phyloP scores from a whole-genome alignment of 116 monocot genomes.

The Cymodocea nodosa region DNA sequence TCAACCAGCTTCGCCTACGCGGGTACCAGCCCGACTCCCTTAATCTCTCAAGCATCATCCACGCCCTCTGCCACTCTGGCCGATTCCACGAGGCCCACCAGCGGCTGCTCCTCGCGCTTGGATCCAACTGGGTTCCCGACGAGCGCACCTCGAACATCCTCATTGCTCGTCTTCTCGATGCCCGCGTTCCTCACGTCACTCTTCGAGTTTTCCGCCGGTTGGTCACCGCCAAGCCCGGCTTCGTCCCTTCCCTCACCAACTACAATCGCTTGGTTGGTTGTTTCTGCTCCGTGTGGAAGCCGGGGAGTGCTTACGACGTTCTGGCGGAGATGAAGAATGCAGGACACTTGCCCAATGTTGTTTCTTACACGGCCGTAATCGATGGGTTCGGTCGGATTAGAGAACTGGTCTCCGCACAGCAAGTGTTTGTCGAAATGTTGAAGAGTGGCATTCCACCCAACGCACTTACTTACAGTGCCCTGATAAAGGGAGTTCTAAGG shows the following conservation, averaged over 20 bases:
- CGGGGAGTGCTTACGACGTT: conserved; percentile 18
- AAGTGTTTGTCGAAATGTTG: conserved; percentile 62
- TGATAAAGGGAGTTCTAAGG: conserved; percentile 47
- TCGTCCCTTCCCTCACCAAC: conserved; percentile 42
- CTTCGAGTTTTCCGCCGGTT: conserved; percentile 33
- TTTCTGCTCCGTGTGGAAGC: conserved; percentile 24
- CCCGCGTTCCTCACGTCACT: conserved; percentile 24
- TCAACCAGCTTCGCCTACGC: conserved; percentile 46
- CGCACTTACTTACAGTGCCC: conserved; percentile 52
- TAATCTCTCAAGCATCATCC: conserved; percentile 42
- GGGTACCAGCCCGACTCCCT: conserved; percentile 39
- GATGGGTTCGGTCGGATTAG: conserved; percentile 40
- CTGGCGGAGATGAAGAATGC: conserved; percentile 25
- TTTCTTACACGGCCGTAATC: conserved; percentile 56
- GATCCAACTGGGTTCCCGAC: conserved; percentile 34
- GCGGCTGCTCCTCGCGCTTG: conserved; percentile 45
- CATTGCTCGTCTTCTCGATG: conserved; percentile 54
- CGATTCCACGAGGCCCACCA: conserved; percentile 67
- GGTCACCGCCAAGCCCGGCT: conserved; percentile 21
- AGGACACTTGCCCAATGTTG: conserved; percentile 30
- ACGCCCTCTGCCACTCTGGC: conserved; percentile 41
- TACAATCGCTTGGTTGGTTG: conserved; percentile 53
- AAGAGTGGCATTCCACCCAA: conserved; percentile 33
- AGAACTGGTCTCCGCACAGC: conserved; percentile 25
- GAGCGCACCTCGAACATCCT: conserved; percentile 42